Base-by-base conservation (phyloP, 202 grass and related monocot species). In the Elaeis oleifera region DNA sequence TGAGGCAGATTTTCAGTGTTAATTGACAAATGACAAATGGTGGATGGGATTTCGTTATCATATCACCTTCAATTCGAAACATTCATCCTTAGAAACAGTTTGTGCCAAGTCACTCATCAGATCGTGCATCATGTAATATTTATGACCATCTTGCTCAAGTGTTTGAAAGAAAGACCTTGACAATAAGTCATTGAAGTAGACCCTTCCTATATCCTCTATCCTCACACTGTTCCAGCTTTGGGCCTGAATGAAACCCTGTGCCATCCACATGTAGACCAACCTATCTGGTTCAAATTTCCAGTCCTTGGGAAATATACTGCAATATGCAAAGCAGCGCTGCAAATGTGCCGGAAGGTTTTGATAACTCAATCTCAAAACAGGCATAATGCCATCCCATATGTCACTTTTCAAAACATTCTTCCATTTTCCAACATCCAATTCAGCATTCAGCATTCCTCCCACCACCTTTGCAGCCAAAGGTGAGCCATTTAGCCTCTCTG, bases 251-350 rank as follows among this genome's bases (percentile, higher is more conserved):
- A 86, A 79, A 50, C 75, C 79, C 13, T 76, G 61, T 26, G 65
- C 51, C 58, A 82, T 74, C 78, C 84, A 87, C 78, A 82, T 78
- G 72, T 83, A 79, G 25, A 90, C 59, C 70, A 90, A 52, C 9
- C 54, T 75, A 27, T 83, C 74, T 1, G 67, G 70, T 56, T 83
- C 71, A 8, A 90, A 80, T 27, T 44, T 80, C 83, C 76, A 80
- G 31, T 78, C 73, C 67, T 82, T 90, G 0, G 76, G 80, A 20
- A 86, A 83, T 58, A 90, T 68, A 68, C 66, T 86, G 72, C 71
- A 86, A 68, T 74, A 86, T 5, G 74, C 39, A 59, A 86, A 82
- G 72, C 88, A 83, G 0, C 52, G 73, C 19, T 86, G 88, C 25
- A 90, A 25, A 49, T 80, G 73, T 5, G 61, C 73, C 3, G 68